Conservation (phyloP, 2,329 filamentous ascomycete genomes). For the Aureobasidium sp. region DNA sequence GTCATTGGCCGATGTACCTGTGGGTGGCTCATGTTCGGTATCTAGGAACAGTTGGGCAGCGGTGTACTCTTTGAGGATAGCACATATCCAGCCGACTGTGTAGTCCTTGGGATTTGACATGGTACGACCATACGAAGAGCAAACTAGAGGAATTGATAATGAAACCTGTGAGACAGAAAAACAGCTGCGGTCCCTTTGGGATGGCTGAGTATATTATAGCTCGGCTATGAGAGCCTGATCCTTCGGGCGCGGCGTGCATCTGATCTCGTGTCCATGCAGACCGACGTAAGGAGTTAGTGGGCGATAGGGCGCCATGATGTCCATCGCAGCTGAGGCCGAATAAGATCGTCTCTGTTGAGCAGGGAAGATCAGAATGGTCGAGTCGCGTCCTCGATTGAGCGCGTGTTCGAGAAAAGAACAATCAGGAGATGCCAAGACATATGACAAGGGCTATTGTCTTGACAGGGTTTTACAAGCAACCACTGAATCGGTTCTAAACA, state of each 20-base stretch:
- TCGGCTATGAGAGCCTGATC: not conserved
- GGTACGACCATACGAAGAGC: too few relatives aligned
- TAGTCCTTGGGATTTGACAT: conserved; percentile 20
- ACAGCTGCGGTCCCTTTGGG: not conserved
- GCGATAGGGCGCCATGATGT: not conserved
- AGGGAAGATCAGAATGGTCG: not conserved
- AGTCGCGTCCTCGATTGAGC: not conserved
- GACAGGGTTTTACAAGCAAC: not conserved
- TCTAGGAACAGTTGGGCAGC: not conserved
- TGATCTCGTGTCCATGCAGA: not conserved
- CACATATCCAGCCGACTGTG: conserved; percentile 27
- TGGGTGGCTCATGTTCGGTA: not conserved
- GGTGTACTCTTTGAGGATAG: conserved; percentile 18
- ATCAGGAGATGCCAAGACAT: too few relatives aligned
- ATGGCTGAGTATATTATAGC: not conserved
- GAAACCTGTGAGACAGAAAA: not conserved
- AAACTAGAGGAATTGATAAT: too few relatives aligned
- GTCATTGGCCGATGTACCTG: conserved; percentile 8
- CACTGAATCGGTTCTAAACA: not conserved
- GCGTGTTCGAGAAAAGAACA: not conserved
- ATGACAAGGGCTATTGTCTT: not conserved
- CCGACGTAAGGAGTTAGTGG: not conserved
- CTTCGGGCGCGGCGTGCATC: not conserved
- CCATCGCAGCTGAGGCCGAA: not conserved
- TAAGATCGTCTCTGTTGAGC: not conserved